These are phyloP conservation scores for Amanita thiersii DNA, from an alignment of 768 basidiomycete species.

Conservation along the genomic window DNA sequence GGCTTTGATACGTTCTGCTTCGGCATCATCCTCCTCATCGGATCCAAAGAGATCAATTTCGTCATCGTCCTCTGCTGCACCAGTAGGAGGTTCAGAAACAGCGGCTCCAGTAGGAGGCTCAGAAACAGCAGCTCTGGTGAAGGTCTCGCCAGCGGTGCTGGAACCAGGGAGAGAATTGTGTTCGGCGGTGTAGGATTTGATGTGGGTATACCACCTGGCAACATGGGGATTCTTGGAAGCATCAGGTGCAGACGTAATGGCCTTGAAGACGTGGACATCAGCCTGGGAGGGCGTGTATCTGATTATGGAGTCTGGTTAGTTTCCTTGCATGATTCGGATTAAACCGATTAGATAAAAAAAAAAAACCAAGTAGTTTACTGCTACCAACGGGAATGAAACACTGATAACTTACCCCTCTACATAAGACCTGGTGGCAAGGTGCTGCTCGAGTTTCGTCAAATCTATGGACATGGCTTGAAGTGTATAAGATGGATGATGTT, in stretches of 20 bases:
- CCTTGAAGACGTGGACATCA: conserved; percentile 87
- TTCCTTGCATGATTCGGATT: conserved; percentile 3
- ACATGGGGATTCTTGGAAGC: conserved; percentile 62
- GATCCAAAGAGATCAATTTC: conserved; percentile 85
- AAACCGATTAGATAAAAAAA: conserved; percentile 6
- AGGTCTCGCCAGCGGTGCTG: conserved; percentile 71
- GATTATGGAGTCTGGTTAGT: conserved; percentile 13
- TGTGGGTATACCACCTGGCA: conserved; percentile 92
- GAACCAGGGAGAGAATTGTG: conserved; percentile 76
- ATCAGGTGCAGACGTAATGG: conserved; percentile 59
- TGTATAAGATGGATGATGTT: conserved; percentile 6
- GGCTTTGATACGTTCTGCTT: conserved; percentile 81
- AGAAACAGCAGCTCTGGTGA: conserved; percentile 44
- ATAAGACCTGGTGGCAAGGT: conserved; percentile 84
- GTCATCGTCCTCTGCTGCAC: conserved; percentile 66
- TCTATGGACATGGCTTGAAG: conserved; percentile 53
- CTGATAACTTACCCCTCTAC: conserved; percentile 75
- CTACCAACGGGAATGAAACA: too few species aligned
- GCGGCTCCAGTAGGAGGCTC: conserved; percentile 38
- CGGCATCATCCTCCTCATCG: conserved; percentile 75
- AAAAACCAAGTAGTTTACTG: too few species aligned
- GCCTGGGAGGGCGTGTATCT: conserved; percentile 93
- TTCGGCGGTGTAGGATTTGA: conserved; percentile 78
- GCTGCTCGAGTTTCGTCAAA: conserved; percentile 70
- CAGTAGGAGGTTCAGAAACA: not conserved